A percentile compares a stretch with the other conserved stretches of the same genome.
Evolutionary conservation across 2,329 filamentous ascomycete species (phyloP).

Genomic region (Ceratocystis cubensis): DNA sequence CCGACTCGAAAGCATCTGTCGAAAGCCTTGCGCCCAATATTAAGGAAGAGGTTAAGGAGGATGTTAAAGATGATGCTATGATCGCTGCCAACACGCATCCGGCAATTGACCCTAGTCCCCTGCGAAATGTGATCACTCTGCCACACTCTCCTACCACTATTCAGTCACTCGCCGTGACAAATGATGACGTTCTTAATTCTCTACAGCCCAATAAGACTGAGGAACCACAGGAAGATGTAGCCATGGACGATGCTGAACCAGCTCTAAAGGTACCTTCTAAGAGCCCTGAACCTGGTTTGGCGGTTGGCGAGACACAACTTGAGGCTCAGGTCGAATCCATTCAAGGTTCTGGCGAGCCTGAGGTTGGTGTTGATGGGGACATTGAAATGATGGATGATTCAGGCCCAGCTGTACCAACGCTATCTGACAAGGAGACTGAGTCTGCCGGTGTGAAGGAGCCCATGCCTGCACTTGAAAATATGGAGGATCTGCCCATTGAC

Average conservation of each 20-base stretch:
- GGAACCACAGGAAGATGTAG: slow-evolving; percentile 5
- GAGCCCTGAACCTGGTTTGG: not conserved
- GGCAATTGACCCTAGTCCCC: slow-evolving; percentile 20
- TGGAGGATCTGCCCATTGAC: no score
- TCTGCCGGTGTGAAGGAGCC: no score
- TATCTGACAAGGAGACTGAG: no score
- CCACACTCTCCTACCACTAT: slow-evolving; percentile 8
- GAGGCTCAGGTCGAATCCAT: not conserved
- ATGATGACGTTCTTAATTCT: not conserved
- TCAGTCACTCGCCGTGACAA: not conserved
- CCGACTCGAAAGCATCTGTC: slow-evolving; percentile 4
- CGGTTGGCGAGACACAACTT: not conserved
- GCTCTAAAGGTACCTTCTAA: not conserved
- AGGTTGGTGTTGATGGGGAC: not conserved
- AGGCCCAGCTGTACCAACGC: not conserved
- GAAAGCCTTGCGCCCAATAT: slow-evolving; percentile 6
- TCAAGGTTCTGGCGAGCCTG: not conserved
- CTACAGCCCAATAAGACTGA: not conserved
- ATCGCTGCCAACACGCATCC: slow-evolving; percentile 23
- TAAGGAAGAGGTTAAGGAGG: slow-evolving; percentile 3
- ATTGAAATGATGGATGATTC: not conserved
- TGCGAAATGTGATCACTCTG: slow-evolving; percentile 17
- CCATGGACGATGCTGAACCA: not conserved
- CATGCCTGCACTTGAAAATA: no score
- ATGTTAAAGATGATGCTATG: not conserved